Base-by-base conservation (phyloP, 805 yeast genomes). In the Pichia sporocuriosa region DNA sequence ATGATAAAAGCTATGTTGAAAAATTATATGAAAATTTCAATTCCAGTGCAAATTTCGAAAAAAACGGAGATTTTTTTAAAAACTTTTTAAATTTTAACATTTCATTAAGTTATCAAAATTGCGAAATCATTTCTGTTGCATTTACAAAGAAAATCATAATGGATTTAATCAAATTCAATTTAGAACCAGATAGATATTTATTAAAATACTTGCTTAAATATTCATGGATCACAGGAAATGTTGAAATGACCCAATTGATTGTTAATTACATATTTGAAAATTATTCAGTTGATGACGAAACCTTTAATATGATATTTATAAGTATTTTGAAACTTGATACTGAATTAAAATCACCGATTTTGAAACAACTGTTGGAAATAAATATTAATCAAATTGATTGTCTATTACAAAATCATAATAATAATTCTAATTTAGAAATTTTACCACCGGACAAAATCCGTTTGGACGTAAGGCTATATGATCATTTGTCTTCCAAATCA, bases 161-260 rank as follows among this genome's bases (percentile, higher is more conserved):
- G 9, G 46, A 47, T 31, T 21, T 47, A 2, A 6, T 33, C 2
- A 20, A 39, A 7, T 12, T 11, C 11, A 27, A 34, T 9, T 12
- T 39, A 3, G 6, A 28, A 20, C 31, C 40, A 3, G 45, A 47
- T 19, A 37, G 50, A 32, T 37, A 30, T 10, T 11, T 47, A 23
- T 15, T 42, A 2, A 39, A 39, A 29, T 34, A 44, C 10, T 12
- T 47, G 2, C 21, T 47, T 1, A 47, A 47, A 30, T 44, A 25
- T 12, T 34, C 42, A 19, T 34, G 36, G 28, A 7, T 30, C 3
- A 19, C 16, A 1, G 6, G 16, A 8, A 32, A 43, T 9, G 6
- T 6, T 4, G 32, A 24, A 12, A 11, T 43, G 21, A 23, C 33
- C 4, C 19, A 27, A 13, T 4, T 34, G 7, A 8, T 39, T 6